Base-by-base conservation (phyloP, 176 grass and related monocot species). In the Urochloa ruziziensis region DNA sequence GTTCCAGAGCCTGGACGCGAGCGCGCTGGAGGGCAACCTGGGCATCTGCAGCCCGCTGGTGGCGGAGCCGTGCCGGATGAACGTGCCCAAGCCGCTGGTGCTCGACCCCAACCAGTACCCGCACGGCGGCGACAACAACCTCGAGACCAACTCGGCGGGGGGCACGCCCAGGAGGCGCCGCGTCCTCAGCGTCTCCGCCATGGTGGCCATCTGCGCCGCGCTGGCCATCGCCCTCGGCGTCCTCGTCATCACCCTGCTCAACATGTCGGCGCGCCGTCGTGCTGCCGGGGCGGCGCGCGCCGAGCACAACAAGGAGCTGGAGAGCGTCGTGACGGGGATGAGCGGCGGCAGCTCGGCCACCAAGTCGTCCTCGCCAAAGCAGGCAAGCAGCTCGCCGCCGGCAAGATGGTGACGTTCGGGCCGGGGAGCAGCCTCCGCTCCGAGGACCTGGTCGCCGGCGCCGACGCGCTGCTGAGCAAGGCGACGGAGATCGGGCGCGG, bases 31-130 rank as follows among this genome's bases (percentile, higher is more conserved):
- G 59, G 96, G 93, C 60, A 98, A 98, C 93, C 82, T 95, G 19
- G 96, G 96, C 71, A 87, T 98, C 64, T 98, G 96, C 90, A 98
- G 93, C 82, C 96, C 90, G 35, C 85, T 88, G 8, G 91, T 98
- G 0, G 0, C 80, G 1, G 93, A 95, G 78, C 91, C 96, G 8
- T 98, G 96, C 87, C 33, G 36, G 79, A 95, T 98, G 96, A 88
- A 95, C 84, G 96, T 98, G 36, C 85, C 93, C 33, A 98, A 98
- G 81, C 96, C 96, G 27, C 87, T 98, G 1, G 93, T 98, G 51
- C 91, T 98, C 29, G 83, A 98, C 73, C 96, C 96, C 14, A 92
- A 98, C 81, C 67, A 90, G 15, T 95, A 92, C 64, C 25, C 87
- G n/a, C 87, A 84, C 78, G 76, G 73, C 42, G 85, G 63, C 30